Evolutionary conservation across 805 yeast species (phyloP).

Genomic region (Suhomyces tanzawaensis): DNA sequence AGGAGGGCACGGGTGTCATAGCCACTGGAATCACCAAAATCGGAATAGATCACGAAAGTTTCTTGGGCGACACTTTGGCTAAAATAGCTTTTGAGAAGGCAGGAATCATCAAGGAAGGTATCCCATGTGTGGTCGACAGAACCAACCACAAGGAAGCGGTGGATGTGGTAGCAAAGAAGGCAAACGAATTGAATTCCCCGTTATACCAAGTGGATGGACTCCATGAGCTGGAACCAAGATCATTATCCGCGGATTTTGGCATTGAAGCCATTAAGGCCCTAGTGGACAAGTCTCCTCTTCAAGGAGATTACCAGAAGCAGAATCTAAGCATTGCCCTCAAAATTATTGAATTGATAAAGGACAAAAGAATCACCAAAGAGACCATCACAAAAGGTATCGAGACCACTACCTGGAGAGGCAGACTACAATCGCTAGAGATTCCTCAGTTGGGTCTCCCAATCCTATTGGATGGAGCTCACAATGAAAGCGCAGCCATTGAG

Average conservation of each 20-base stretch:
- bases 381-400: conserved; percentile 51
- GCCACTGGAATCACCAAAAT: conserved; percentile 80
- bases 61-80: conserved; percentile 64
- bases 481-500: conserved; percentile 78
- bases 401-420: conserved; percentile 77
- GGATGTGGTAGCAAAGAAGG: conserved; percentile 39
- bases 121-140: conserved; percentile 71
- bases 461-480: conserved; percentile 91
- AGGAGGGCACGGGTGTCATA: conserved; percentile 39
- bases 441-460: conserved; percentile 26
- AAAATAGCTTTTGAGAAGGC: conserved; percentile 80
- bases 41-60: conserved; percentile 78
- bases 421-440: conserved; percentile 54
- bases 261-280: neutral
- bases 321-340: conserved; percentile 69
- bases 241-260: neutral
- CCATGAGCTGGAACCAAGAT: conserved; percentile 1
- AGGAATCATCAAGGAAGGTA: conserved; percentile 68
- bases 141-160: conserved; percentile 56
- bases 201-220: conserved; percentile 25
- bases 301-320: conserved; percentile 69
- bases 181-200: conserved; percentile 29
- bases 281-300: conserved; percentile 47
- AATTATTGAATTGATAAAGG: conserved; percentile 42
- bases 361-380: conserved; percentile 26